phyloP scores from a whole-genome alignment of 2,329 filamentous ascomycete genomes.

The Fusarium sp. region DNA sequence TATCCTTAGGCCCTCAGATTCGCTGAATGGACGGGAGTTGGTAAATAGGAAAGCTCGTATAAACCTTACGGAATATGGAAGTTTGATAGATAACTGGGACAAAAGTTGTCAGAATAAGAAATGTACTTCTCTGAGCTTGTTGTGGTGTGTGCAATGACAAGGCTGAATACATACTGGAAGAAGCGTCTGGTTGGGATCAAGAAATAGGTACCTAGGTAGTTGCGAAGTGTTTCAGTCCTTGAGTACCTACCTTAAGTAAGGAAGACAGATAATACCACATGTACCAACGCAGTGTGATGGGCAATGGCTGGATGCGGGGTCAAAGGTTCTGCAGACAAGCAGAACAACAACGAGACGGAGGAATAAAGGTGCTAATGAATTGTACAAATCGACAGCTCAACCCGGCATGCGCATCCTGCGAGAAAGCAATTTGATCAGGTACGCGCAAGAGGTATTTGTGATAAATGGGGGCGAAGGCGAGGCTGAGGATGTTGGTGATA shows the following conservation, averaged over 20 bases:
- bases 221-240: conserved; percentile 27
- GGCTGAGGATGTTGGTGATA: conserved; percentile 27
- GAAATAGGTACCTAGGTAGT: background rate
- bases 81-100: conserved; percentile 4
- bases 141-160: background rate
- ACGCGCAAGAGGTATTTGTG: background rate
- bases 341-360: conserved; percentile 18
- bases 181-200: conserved; percentile 16
- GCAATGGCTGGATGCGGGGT: conserved; percentile 37
- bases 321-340: conserved; percentile 8
- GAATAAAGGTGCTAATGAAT: conserved; percentile 30
- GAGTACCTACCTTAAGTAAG: background rate
- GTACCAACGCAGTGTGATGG: conserved; percentile 8
- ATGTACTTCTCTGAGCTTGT: background rate
- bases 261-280: conserved; percentile 8
- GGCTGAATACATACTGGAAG: conserved; percentile 24
- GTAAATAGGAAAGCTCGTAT: background rate
- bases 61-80: background rate
- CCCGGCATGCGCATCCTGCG: background rate
- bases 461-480: conserved; percentile 7
- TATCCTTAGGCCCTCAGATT: background rate
- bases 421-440: background rate
- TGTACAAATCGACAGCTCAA: conserved; percentile 15
- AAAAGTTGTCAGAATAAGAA: conserved; percentile 13
- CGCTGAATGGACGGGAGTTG: background rate